phyloP scores from a whole-genome alignment of 1,284 basidiomycete species.

The Thecaphora thlaspeos region DNA sequence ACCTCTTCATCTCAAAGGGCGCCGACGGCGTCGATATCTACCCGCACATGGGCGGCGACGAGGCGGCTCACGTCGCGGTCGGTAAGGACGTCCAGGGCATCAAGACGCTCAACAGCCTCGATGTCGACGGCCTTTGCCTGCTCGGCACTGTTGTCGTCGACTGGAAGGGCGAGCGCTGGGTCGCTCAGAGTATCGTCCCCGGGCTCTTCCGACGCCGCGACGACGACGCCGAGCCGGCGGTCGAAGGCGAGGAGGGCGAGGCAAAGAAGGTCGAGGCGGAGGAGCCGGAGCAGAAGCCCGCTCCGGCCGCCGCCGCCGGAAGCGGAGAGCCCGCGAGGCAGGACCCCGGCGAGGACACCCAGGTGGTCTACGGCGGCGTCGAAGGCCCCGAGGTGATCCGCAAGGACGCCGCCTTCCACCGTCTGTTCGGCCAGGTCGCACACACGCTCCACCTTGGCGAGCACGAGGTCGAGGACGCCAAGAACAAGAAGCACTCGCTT shows the following conservation, averaged over 20 bases:
- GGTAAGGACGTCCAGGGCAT: slow-evolving; percentile 65
- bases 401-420: slow-evolving; percentile 62
- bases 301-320: too few species aligned
- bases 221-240: slow-evolving; percentile 24
- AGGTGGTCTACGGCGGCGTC: slow-evolving; percentile 62
- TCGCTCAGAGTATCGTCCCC: slow-evolving; percentile 64
- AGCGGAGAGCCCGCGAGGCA: slow-evolving; percentile 59
- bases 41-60: slow-evolving; percentile 64
- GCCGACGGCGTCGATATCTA: slow-evolving; percentile 64
- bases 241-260: slow-evolving; percentile 66
- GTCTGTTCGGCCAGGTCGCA: slow-evolving; percentile 62
- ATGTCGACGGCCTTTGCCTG: slow-evolving; percentile 59
- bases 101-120: slow-evolving; percentile 62
- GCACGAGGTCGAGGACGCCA: slow-evolving; percentile 61
- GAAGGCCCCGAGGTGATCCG: slow-evolving; percentile 60
- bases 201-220: slow-evolving; percentile 62
- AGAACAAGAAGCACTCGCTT: slow-evolving; percentile 61
- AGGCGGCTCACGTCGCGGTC: slow-evolving; percentile 63
- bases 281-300: too few species aligned
- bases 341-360: slow-evolving; percentile 57
- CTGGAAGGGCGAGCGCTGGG: slow-evolving; percentile 65
- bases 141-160: slow-evolving; percentile 63
- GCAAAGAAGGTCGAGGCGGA: slow-evolving; percentile 73
- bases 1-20: slow-evolving; percentile 65
- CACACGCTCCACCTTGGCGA: slow-evolving; percentile 61